phyloP scores from a whole-genome alignment of 441 rosid genomes.

The Corymbia citriodora region DNA sequence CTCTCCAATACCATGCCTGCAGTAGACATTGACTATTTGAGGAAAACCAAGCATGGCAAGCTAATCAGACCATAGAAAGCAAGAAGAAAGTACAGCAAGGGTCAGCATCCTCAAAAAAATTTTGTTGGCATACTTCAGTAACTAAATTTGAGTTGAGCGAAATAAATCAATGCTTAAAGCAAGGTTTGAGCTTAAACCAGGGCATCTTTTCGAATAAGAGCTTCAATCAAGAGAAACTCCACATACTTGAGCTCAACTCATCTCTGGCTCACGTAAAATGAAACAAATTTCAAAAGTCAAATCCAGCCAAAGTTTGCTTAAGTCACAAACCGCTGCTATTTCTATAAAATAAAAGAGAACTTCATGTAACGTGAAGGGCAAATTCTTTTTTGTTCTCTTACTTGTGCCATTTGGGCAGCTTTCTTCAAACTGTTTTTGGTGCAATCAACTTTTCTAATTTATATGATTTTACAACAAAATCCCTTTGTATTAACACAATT shows the following conservation, averaged over 20 bases:
- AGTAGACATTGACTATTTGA: background rate
- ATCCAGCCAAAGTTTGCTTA: background rate
- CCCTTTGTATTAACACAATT: background rate
- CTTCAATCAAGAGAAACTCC: background rate
- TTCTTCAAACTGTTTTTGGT: background rate
- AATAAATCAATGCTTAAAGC: background rate
- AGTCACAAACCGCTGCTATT: background rate
- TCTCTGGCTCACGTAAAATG: background rate
- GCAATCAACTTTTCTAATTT: background rate
- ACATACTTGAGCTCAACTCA: background rate
- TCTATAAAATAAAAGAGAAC: background rate
- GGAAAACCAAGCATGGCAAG: background rate
- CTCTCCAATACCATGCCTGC: slow-evolving; percentile 91
- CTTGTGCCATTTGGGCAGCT: background rate
- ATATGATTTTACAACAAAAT: background rate
- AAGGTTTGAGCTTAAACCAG: background rate
- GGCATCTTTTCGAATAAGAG: background rate
- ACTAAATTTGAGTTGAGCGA: background rate
- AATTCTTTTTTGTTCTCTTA: background rate
- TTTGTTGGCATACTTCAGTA: background rate
- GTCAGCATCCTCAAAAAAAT: background rate
- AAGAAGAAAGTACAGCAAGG: background rate
- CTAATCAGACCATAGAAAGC: background rate
- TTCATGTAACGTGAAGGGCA: background rate
- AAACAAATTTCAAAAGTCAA: background rate